Evolutionary conservation across 768 basidiomycete species (phyloP).

Genomic region (Russula virescens): DNA sequence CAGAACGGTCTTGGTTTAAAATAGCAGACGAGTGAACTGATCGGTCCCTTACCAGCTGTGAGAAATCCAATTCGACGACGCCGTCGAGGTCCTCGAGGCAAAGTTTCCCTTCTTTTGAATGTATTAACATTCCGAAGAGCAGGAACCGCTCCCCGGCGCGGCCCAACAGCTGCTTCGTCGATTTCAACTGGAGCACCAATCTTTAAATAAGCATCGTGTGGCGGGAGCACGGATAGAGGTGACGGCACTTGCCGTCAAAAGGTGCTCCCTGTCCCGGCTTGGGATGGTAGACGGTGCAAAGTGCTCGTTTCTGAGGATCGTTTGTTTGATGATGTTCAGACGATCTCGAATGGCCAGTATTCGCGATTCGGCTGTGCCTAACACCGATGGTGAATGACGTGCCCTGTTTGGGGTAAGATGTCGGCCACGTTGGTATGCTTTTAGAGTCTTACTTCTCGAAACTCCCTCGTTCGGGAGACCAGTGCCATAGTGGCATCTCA

Average conservation of each 20-base stretch:
- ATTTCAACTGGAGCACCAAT: slow-evolving; percentile 55
- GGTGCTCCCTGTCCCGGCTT: slow-evolving; percentile 77
- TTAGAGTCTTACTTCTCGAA: slow-evolving; percentile 68
- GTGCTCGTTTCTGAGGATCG: slow-evolving; percentile 93
- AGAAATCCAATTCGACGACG: slow-evolving; percentile 80
- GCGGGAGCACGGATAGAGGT: background rate
- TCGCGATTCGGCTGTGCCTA: slow-evolving; percentile 79
- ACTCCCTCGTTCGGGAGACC: too few species aligned
- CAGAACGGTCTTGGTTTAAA: too few species aligned
- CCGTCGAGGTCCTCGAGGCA: slow-evolving; percentile 95
- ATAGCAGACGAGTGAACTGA: background rate
- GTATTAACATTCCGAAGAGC: slow-evolving; percentile 86
- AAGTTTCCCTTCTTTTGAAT: slow-evolving; percentile 84
- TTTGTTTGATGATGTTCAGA: too few species aligned
- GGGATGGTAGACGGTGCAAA: slow-evolving; percentile 94
- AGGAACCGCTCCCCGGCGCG: slow-evolving; percentile 89
- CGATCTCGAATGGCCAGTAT: slow-evolving; percentile 70
- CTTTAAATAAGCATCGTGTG: slow-evolving; percentile 5
- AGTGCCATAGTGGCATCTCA: too few species aligned
- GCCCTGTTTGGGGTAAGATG: slow-evolving; percentile 39
- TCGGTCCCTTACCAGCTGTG: slow-evolving; percentile 74
- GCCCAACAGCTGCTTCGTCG: slow-evolving; percentile 92
- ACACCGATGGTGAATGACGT: slow-evolving; percentile 53
- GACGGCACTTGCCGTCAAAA: slow-evolving; percentile 68
- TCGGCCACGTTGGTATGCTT: background rate